Evolutionary conservation across 768 basidiomycete genomes (phyloP).

Genomic region (Paxillus ammoniavirescens): DNA sequence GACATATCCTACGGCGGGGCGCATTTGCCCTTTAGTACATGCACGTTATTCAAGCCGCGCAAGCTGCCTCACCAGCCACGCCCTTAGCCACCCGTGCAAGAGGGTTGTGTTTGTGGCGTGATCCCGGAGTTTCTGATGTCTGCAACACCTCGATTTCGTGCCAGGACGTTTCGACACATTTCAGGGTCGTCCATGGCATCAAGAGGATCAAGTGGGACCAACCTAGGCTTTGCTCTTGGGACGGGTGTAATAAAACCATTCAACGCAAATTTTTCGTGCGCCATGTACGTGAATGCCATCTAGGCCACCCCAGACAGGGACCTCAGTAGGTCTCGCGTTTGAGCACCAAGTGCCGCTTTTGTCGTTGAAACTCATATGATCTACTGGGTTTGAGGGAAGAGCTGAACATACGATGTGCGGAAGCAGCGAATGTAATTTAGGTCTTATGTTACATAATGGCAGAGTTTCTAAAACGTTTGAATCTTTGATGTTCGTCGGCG

Average conservation of each 20-base stretch:
- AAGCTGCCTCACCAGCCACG: no score
- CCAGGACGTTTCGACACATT: background rate
- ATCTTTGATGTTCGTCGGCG: no score
- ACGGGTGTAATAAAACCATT: background rate
- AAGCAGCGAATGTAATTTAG: no score
- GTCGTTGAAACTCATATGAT: no score
- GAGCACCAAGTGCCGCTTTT: background rate
- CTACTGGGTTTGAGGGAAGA: no score
- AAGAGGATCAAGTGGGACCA: background rate
- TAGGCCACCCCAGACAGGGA: background rate
- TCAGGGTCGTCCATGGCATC: background rate
- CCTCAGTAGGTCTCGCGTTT: background rate
- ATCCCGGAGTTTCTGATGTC: no score
- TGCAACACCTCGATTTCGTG: background rate
- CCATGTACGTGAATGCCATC: background rate
- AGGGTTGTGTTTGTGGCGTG: background rate
- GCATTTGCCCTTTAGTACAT: no score
- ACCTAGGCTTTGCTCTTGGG: background rate
- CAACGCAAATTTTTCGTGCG: conserved; percentile 2
- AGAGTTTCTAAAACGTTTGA: no score
- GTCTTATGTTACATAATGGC: no score
- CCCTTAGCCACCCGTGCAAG: background rate
- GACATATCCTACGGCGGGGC: no score
- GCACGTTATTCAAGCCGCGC: no score
- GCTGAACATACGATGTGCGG: no score